These are phyloP conservation scores for Astrephomene gubernaculifera DNA, from an alignment of 139 green algal species.

Conservation along the genomic window DNA sequence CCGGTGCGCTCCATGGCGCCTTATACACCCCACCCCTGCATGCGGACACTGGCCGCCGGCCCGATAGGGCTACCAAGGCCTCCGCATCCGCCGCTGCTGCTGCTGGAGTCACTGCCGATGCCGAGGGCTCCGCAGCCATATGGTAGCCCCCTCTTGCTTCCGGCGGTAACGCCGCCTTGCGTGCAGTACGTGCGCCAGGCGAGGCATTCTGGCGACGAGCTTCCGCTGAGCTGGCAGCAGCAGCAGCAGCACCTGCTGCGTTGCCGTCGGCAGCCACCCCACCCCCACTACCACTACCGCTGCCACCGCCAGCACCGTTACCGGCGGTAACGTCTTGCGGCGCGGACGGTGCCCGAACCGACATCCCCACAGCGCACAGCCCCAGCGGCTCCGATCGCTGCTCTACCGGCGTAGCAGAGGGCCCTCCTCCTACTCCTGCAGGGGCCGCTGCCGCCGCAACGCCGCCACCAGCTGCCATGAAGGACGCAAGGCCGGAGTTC, in stretches of 20 bases:
- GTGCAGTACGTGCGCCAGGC: too few species aligned
- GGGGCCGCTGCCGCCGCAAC: too few species aligned
- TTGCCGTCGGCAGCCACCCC: background rate
- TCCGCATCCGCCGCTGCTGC: background rate
- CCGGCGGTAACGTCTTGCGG: background rate
- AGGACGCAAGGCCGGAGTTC: too few species aligned
- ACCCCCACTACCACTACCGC: background rate
- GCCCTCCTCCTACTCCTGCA: too few species aligned
- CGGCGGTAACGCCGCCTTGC: slow-evolving; percentile 20
- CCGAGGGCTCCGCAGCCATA: background rate
- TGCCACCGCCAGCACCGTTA: background rate
- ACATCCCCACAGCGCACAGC: slow-evolving; percentile 23
- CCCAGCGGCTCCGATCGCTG: background rate
- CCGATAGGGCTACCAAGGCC: background rate
- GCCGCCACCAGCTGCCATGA: too few species aligned
- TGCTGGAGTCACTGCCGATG: background rate
- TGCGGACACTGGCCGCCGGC: too few species aligned
- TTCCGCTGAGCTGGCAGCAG: background rate
- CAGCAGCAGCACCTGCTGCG: background rate
- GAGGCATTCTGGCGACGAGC: too few species aligned
- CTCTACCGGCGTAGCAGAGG: too few species aligned
- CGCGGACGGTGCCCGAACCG: background rate
- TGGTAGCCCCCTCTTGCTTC: too few species aligned
- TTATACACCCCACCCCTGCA: too few species aligned
- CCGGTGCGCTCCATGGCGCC: too few species aligned